phyloP scores from a whole-genome alignment of 345 rosid genomes.

The Luvunga scandens region DNA sequence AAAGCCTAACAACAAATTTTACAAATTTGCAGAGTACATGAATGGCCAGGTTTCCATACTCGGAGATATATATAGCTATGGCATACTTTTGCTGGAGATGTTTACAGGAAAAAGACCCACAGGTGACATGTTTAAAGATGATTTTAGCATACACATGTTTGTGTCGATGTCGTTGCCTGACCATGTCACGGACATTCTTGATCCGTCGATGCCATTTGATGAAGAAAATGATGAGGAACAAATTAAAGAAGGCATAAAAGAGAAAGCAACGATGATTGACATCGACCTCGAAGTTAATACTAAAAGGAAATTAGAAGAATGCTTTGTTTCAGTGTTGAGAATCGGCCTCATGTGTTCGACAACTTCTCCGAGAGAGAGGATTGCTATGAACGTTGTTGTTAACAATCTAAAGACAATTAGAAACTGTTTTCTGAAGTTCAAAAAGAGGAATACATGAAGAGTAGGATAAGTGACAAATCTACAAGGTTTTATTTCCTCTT shows the following conservation, averaged over 20 bases:
- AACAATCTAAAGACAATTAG: constrained; percentile 17
- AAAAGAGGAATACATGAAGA: not conserved
- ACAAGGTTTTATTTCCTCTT: not conserved
- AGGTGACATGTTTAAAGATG: constrained; percentile 12
- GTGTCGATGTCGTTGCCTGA: constrained; percentile 17
- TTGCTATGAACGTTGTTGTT: constrained; percentile 12
- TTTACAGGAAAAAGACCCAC: constrained; percentile 36
- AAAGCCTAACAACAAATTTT: not conserved
- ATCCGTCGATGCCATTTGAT: constrained; percentile 15
- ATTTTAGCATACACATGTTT: constrained; percentile 11
- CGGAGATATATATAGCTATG: constrained; percentile 32
- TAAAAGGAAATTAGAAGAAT: constrained; percentile 9
- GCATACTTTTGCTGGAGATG: constrained; percentile 30
- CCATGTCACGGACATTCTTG: constrained; percentile 18
- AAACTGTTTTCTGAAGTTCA: constrained; percentile 6
- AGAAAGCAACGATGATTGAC: constrained; percentile 4
- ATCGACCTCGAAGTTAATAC: not conserved
- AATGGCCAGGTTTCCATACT: constrained; percentile 12
- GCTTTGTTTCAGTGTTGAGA: constrained; percentile 15
- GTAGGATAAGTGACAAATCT: not conserved
- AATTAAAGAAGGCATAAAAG: not conserved
- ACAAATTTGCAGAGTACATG: constrained; percentile 19
- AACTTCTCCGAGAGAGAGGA: constrained; percentile 8
- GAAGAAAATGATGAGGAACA: constrained; percentile 6
- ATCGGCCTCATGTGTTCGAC: constrained; percentile 25